These are phyloP conservation scores for Ceratocystis smalleyi DNA, from an alignment of 2,329 filamentous ascomycete genomes.

Conservation along the genomic window DNA sequence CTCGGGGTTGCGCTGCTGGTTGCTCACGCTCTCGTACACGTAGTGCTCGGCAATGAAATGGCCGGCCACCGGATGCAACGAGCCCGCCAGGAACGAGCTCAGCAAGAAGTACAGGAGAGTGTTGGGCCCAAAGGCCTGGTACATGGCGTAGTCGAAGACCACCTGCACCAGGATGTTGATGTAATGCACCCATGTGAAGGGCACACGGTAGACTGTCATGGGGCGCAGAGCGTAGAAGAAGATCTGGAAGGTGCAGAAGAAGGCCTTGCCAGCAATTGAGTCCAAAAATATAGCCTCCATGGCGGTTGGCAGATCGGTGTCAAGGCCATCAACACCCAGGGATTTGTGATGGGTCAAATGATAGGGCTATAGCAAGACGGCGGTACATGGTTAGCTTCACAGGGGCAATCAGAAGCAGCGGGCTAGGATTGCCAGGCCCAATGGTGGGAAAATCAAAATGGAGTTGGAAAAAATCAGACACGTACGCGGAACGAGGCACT, in stretches of 20 bases:
- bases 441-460: too few species aligned
- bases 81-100: conserved; percentile 85
- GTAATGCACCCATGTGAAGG: conserved; percentile 70
- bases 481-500: conserved; percentile 81
- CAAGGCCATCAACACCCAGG: conserved; percentile 85
- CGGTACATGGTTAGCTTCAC: not conserved
- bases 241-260: conserved; percentile 99
- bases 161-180: conserved; percentile 68
- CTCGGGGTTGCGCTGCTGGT: conserved; percentile 39
- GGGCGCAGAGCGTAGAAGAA: conserved; percentile 95
- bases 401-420: not conserved
- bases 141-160: conserved; percentile 57
- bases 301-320: conserved; percentile 86
- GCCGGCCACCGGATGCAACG: conserved; percentile 81
- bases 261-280: conserved; percentile 88
- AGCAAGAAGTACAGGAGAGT: conserved; percentile 70
- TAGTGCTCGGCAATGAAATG: conserved; percentile 99
- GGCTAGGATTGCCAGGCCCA: too few species aligned
- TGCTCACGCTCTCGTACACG: conserved; percentile 52
- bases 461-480: conserved; percentile 16
- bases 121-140: conserved; percentile 43
- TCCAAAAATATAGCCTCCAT: conserved; percentile 86
- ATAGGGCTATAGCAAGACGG: conserved; percentile 50
- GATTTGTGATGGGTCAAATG: conserved; percentile 98
- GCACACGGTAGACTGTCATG: conserved; percentile 82